These are phyloP conservation scores for Coemansia sp. DNA, from an alignment of 192 early-diverging fungal species.

Conservation along the genomic window DNA sequence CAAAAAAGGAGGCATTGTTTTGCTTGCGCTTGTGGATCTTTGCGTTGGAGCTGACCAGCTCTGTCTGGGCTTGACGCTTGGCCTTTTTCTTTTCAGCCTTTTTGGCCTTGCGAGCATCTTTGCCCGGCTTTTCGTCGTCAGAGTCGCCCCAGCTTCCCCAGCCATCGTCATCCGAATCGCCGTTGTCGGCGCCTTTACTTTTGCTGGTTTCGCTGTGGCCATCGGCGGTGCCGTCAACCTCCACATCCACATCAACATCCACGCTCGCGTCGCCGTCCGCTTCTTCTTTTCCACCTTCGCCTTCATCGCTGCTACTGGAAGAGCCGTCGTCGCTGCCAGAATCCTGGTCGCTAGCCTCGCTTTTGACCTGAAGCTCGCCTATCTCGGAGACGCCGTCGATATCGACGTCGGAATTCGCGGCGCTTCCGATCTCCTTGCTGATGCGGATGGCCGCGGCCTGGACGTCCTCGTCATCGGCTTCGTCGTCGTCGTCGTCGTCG, in stretches of 20 bases:
- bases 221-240: neutral
- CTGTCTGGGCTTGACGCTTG: slow-evolving; percentile 23
- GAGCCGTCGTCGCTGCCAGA: neutral
- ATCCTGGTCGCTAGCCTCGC: neutral
- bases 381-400: slow-evolving; percentile 45
- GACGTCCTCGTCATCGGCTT: slow-evolving; percentile 43
- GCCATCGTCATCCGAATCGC: slow-evolving; percentile 12
- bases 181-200: slow-evolving; percentile 1
- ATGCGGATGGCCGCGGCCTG: slow-evolving; percentile 48
- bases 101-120: slow-evolving; percentile 18
- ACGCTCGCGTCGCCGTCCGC: slow-evolving; percentile 2
- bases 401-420: slow-evolving; percentile 36
- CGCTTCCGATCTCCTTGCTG: slow-evolving; percentile 36
- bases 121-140: slow-evolving; percentile 9
- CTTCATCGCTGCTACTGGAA: neutral
- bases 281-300: neutral
- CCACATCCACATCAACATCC: slow-evolving; percentile 7
- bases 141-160: slow-evolving; percentile 45
- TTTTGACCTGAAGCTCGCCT: slow-evolving; percentile 24
- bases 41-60: slow-evolving; percentile 9
- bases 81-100: slow-evolving; percentile 24
- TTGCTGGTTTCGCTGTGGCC: neutral
- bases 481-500: slow-evolving; percentile 53
- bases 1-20: slow-evolving; percentile 30
- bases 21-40: neutral